Evolutionary conservation across 495 filamentous ascomycete genomes (phyloP).

Genomic region (Patellaria atrata): DNA sequence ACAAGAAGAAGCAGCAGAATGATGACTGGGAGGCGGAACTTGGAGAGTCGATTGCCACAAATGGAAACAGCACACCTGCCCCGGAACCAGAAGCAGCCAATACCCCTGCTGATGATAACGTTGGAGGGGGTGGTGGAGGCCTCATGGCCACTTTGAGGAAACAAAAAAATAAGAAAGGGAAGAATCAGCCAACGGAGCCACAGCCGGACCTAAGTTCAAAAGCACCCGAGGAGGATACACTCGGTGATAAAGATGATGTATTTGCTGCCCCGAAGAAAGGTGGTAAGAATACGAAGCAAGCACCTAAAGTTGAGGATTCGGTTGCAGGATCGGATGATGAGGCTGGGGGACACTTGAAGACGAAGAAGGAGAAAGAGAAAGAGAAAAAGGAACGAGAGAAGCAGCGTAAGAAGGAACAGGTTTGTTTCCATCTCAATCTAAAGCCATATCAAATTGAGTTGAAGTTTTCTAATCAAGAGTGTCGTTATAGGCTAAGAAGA

Average conservation of each 20-base stretch:
- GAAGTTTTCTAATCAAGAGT: conserved; percentile 2
- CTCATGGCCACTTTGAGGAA: conserved; percentile 80
- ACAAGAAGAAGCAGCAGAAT: conserved; percentile 69
- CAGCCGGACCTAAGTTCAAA: conserved; percentile 42
- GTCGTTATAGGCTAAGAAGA: conserved; percentile 49
- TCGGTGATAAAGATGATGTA: conserved; percentile 64
- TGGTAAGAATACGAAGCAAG: conserved; percentile 31
- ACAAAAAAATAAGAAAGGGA: conserved; percentile 80
- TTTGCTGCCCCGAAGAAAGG: conserved; percentile 56
- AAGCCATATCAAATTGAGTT: conserved; percentile 15
- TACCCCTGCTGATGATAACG: conserved; percentile 34
- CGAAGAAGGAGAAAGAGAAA: conserved; percentile 94
- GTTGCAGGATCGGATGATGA: conserved; percentile 29
- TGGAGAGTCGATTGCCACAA: conserved; percentile 44
- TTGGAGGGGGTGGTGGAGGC: conserved; percentile 46
- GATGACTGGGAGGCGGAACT: conserved; percentile 97
- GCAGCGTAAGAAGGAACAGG: conserved; percentile 81
- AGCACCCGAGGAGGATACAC: conserved; percentile 66
- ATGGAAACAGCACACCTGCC: conserved; percentile 33
- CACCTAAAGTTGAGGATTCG: conserved; percentile 33
- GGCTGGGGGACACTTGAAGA: conserved; percentile 47
- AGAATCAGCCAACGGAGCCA: conserved; percentile 59
- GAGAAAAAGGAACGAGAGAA: conserved; percentile 89
- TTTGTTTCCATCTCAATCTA: conserved; percentile 16
- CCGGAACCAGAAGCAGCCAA: conserved; percentile 24